Percentiles rank a stretch among this genome's conserved stretches.
These are phyloP conservation scores for Chalciporus chontae DNA, from an alignment of 768 basidiomycete species.

Conservation along the genomic window DNA sequence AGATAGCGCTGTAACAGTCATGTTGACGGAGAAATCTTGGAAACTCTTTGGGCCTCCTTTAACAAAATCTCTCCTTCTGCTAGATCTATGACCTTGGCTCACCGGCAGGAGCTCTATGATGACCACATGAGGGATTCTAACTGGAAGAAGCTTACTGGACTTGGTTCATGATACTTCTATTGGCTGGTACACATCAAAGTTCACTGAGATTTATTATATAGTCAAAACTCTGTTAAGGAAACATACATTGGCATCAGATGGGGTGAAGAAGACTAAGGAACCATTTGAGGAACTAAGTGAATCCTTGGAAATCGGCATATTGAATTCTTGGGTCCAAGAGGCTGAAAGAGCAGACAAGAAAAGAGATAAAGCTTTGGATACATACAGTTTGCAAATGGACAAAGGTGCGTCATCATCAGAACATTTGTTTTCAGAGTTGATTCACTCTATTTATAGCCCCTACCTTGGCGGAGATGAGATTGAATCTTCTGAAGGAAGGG, in stretches of 20 bases:
- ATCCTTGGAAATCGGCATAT: background rate
- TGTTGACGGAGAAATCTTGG: constrained; percentile 33
- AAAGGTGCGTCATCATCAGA: background rate
- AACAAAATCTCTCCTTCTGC: constrained; percentile 27
- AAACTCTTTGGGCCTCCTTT: constrained; percentile 30
- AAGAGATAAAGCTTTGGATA: background rate
- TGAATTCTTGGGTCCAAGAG: background rate
- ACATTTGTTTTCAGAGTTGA: background rate
- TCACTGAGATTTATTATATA: no score
- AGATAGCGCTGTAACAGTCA: no score
- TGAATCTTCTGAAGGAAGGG: background rate
- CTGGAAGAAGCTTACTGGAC: no score
- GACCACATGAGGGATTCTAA: constrained; percentile 30
- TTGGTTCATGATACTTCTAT: no score
- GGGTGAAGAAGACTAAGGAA: constrained; percentile 1
- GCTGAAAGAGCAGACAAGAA: background rate
- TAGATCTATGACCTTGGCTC: constrained; percentile 18
- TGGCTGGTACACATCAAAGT: no score
- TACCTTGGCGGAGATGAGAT: constrained; percentile 1
- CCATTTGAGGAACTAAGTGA: background rate
- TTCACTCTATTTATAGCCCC: background rate
- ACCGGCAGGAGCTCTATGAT: constrained; percentile 28
- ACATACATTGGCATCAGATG: constrained; percentile 5
- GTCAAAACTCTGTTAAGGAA: background rate
- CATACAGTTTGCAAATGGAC: background rate